Conservation (phyloP, 148 eudicot genomes). For the Arctostaphylos glauca region DNA sequence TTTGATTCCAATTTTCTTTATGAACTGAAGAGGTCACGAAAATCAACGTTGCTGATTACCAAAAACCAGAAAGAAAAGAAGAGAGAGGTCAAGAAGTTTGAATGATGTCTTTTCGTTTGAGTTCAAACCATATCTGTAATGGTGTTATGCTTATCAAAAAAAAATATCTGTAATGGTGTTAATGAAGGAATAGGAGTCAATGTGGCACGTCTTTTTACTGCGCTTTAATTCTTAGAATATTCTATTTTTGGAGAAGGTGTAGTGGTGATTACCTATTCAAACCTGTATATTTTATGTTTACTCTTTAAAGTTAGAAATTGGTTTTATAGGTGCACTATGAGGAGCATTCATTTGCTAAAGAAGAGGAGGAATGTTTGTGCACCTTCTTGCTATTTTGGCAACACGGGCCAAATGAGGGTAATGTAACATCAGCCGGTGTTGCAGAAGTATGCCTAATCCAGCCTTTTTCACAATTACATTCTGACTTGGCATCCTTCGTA, state of each 20-base stretch:
- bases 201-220: not conserved
- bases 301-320: not conserved
- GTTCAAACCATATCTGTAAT: not conserved
- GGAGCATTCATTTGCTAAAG: constrained; percentile 36
- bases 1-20: too few species aligned
- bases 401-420: constrained; percentile 53
- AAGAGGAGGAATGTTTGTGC: constrained; percentile 53
- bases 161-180: not conserved
- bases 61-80: not conserved
- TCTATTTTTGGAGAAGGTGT: not conserved
- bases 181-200: not conserved
- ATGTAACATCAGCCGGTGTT: constrained; percentile 24
- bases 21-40: not conserved
- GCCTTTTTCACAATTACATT: constrained; percentile 22
- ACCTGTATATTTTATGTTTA: not conserved
- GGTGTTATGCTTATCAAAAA: too few species aligned
- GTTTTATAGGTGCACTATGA: constrained; percentile 34
- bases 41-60: not conserved
- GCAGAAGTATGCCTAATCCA: constrained; percentile 36
- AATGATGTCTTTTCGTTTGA: not conserved
- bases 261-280: not conserved
- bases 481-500: constrained; percentile 37
- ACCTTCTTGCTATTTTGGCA: constrained; percentile 47
- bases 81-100: not conserved
- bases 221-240: not conserved